Evolutionary conservation across 208 protist genomes (phyloP).

Genomic region (Trypanosoma theileri): DNA sequence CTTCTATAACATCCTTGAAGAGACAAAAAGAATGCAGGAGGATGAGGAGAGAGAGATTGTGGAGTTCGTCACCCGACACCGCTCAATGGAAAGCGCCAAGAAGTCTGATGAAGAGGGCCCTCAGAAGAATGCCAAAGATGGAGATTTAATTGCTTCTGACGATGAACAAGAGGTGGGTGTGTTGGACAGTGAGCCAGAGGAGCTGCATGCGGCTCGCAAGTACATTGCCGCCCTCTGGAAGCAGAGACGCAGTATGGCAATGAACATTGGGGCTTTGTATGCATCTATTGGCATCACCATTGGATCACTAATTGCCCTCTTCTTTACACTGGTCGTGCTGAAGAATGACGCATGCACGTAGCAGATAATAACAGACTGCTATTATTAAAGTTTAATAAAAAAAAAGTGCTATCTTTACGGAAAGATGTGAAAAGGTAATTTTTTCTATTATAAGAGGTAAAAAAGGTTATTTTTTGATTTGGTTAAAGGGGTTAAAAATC

Average conservation of each 20-base stretch:
- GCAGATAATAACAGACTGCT: no score
- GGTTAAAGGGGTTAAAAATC: no score
- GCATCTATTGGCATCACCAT: constrained; percentile 78
- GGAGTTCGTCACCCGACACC: background rate
- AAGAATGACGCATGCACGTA: constrained; percentile 14
- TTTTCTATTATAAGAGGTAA: no score
- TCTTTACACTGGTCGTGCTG: constrained; percentile 75
- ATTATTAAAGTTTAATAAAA: no score
- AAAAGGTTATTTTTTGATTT: no score
- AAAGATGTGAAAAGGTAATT: no score
- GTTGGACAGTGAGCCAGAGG: constrained; percentile 25
- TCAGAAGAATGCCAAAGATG: no score
- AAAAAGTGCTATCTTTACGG: no score
- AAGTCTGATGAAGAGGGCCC: no score
- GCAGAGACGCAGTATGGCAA: constrained; percentile 71
- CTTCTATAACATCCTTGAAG: constrained; percentile 85
- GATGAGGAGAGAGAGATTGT: constrained; percentile 28
- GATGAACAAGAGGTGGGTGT: no score
- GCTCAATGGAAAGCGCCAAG: background rate
- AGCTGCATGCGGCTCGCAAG: constrained; percentile 30
- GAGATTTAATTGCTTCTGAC: no score
- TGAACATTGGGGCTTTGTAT: constrained; percentile 83
- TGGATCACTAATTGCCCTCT: constrained; percentile 57
- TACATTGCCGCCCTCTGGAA: constrained; percentile 41
- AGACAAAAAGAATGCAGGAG: constrained; percentile 33